These are phyloP conservation scores for Hanseniaspora thailandica DNA, from an alignment of 805 yeast genomes.

Conservation along the genomic window DNA sequence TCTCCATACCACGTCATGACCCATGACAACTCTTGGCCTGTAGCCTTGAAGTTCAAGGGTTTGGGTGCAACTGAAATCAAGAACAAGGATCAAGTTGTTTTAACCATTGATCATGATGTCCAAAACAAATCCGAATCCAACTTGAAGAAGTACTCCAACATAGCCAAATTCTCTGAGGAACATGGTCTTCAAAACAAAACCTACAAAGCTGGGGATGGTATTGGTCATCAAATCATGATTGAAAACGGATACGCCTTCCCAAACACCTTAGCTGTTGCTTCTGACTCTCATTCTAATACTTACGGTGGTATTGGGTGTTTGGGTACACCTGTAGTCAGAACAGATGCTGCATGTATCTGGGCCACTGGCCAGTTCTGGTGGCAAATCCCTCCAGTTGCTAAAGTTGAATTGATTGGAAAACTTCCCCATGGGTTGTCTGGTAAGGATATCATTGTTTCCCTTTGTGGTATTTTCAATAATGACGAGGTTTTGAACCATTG, in stretches of 20 bases:
- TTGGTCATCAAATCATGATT: constrained; percentile 97
- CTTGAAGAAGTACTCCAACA: constrained; percentile 74
- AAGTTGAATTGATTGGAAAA: constrained; percentile 71
- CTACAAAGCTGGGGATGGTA: constrained; percentile 97
- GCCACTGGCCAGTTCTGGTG: constrained; percentile 99
- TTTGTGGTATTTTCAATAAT: constrained; percentile 85
- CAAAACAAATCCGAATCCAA: constrained; percentile 87
- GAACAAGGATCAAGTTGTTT: constrained; percentile 83
- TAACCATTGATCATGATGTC: constrained; percentile 95
- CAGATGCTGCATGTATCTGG: constrained; percentile 99
- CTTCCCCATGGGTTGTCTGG: constrained; percentile 86
- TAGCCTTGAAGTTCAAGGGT: constrained; percentile 90
- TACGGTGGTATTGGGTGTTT: constrained; percentile 94
- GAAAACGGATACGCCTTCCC: constrained; percentile 99
- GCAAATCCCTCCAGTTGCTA: constrained; percentile 99
- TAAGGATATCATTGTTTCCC: constrained; percentile 90
- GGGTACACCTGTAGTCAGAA: constrained; percentile 96
- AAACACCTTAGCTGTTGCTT: constrained; percentile 81
- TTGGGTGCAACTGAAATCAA: constrained; percentile 77
- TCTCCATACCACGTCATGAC: constrained; percentile 97
- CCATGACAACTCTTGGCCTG: constrained; percentile 99
- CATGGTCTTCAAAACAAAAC: constrained; percentile 74
- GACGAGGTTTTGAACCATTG: constrained; percentile 92
- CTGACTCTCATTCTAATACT: constrained; percentile 95
- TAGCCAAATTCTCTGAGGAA: constrained; percentile 74